Conservation (phyloP, 371 early-diverging fungal species). For the Mucor velutinosus region DNA sequence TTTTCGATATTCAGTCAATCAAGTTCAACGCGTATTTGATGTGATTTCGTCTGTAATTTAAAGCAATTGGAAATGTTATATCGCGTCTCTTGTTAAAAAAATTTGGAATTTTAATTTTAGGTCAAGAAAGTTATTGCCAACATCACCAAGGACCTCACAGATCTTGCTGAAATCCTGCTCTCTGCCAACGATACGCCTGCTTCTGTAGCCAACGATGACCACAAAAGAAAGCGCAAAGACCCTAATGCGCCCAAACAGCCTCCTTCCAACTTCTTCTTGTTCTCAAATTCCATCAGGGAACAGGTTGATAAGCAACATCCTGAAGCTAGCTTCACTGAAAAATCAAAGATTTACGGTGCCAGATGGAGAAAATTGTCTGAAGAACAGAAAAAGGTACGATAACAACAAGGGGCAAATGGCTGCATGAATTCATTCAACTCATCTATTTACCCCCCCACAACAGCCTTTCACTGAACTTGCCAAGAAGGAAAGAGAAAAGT, state of each 20-base stretch:
- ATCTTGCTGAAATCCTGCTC: constrained; percentile 8
- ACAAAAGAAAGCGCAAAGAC: constrained; percentile 12
- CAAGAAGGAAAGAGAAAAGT: constrained; percentile 14
- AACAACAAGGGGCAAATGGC: neutral
- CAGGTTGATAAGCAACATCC: constrained; percentile 10
- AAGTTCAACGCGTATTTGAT: neutral
- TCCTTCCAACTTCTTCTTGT: constrained; percentile 13
- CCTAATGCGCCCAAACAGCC: constrained; percentile 21
- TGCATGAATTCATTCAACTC: neutral
- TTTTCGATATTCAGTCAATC: neutral
- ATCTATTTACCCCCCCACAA: neutral
- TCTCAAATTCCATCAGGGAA: constrained; percentile 9
- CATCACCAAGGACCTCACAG: constrained; percentile 1
- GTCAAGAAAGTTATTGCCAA: neutral
- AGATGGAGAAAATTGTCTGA: constrained; percentile 17
- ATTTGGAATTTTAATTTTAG: neutral
- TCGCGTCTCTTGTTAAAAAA: neutral
- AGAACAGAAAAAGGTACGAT: constrained; percentile 12
- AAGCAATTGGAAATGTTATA: neutral
- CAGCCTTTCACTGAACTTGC: constrained; percentile 16
- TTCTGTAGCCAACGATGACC: neutral
- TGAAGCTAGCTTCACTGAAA: constrained; percentile 9
- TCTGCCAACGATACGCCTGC: neutral
- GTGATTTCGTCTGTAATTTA: neutral
- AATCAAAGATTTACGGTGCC: constrained; percentile 17